Percentiles rank a stretch among this genome's conserved stretches.
Evolutionary conservation across 495 filamentous ascomycete genomes (phyloP).

Genomic region (Trichoderma orchidacearum): DNA sequence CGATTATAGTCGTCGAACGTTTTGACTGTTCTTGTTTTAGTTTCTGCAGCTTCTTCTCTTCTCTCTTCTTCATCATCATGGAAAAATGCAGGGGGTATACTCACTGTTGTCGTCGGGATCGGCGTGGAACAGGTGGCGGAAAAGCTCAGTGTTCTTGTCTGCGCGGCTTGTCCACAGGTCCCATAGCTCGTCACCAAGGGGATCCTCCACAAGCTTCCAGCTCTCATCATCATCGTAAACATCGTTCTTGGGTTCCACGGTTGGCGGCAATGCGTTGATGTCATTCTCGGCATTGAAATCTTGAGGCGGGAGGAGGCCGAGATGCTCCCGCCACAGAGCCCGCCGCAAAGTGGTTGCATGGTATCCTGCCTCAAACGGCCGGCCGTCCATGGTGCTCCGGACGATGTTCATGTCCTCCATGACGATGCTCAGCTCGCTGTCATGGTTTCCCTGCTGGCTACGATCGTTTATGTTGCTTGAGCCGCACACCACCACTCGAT

Average conservation of each 20-base stretch:
- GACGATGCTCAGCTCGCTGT: conserved; percentile 84
- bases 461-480: conserved; percentile 89
- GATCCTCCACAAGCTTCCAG: conserved; percentile 71
- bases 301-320: conserved; percentile 70
- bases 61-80: background rate
- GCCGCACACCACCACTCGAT: conserved; percentile 70
- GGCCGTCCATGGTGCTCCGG: conserved; percentile 62
- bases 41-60: background rate
- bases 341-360: conserved; percentile 72
- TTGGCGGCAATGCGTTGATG: conserved; percentile 71
- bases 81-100: conserved; percentile 4
- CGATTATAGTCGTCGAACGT: conserved; percentile 80
- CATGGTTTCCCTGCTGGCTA: conserved; percentile 78
- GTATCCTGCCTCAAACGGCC: conserved; percentile 57
- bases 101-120: conserved; percentile 79
- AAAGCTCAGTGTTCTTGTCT: conserved; percentile 68
- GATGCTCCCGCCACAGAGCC: conserved; percentile 84
- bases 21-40: conserved; percentile 37
- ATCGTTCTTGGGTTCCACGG: conserved; percentile 54
- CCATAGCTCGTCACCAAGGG: conserved; percentile 71
- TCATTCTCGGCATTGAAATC: conserved; percentile 54
- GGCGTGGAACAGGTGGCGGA: conserved; percentile 77
- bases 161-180: conserved; percentile 67
- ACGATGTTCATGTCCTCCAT: conserved; percentile 77
- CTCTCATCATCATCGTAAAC: conserved; percentile 45